Evolutionary conservation across 2,329 filamentous ascomycete species (phyloP).

Genomic region (Phyllosticta paracitricarpa): DNA sequence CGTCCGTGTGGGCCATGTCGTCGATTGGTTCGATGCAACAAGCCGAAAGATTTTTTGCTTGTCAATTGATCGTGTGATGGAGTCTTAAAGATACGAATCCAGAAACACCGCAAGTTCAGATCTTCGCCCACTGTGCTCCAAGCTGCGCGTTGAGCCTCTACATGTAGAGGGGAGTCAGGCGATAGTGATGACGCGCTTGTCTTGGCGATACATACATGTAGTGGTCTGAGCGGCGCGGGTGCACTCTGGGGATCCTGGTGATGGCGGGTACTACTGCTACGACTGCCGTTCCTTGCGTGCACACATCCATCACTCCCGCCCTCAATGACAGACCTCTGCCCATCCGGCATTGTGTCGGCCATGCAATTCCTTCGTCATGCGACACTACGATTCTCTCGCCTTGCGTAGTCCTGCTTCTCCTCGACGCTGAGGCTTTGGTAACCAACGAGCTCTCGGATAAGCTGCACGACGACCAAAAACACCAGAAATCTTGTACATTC

Average conservation of each 20-base stretch:
- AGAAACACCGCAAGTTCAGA: not conserved
- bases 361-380: conserved; percentile 18
- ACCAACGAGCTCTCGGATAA: conserved; percentile 5
- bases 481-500: not conserved
- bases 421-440: conserved; percentile 9
- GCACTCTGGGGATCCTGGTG: not conserved
- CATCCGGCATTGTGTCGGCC: conserved; percentile 20
- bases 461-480: not conserved
- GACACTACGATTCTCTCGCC: conserved; percentile 22
- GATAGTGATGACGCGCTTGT: not conserved
- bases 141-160: not conserved
- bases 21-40: not conserved
- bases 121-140: not conserved
- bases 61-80: not conserved
- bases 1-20: not conserved
- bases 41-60: not conserved
- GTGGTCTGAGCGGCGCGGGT: not conserved
- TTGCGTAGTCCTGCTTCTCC: conserved; percentile 23
- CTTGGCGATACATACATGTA: not conserved
- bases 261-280: not conserved
- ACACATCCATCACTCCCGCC: conserved; percentile 19
- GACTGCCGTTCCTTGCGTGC: not conserved
- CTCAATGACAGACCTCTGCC: conserved; percentile 20
- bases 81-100: not conserved
- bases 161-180: not conserved